Evolutionary conservation across 495 filamentous ascomycete genomes (phyloP).

Genomic region (Annulohypoxylon moriforme): DNA sequence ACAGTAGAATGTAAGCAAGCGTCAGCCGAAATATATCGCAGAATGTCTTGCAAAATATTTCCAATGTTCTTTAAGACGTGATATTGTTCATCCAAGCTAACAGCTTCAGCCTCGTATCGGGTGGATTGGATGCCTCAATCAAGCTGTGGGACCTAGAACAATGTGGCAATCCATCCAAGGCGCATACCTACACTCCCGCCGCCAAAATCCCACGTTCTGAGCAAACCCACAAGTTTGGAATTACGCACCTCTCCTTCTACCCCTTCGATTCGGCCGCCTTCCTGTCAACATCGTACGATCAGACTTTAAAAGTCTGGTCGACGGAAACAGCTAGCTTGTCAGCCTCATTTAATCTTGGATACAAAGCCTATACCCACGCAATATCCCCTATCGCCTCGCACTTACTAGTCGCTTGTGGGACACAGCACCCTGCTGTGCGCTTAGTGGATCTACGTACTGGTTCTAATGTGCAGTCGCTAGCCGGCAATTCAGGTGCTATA

Average conservation of each 20-base stretch:
- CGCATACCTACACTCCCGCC: constrained; percentile 63
- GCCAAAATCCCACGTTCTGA: constrained; percentile 51
- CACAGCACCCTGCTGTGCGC: constrained; percentile 81
- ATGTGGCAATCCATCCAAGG: constrained; percentile 47
- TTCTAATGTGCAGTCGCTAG: constrained; percentile 76
- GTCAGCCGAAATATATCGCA: background rate
- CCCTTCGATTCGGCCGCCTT: constrained; percentile 86
- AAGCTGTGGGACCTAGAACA: constrained; percentile 85
- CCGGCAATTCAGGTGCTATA: constrained; percentile 76
- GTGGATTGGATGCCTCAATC: constrained; percentile 81
- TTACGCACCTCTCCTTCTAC: constrained; percentile 88
- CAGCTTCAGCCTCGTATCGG: constrained; percentile 75
- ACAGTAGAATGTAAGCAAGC: constrained; percentile 74
- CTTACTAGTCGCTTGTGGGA: constrained; percentile 84
- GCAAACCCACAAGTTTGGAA: constrained; percentile 73
- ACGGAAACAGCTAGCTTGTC: constrained; percentile 69
- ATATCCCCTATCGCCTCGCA: constrained; percentile 76
- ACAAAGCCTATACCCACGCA: constrained; percentile 79
- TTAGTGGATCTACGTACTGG: constrained; percentile 86
- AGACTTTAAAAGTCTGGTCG: constrained; percentile 82
- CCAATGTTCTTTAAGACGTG: background rate
- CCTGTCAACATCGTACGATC: constrained; percentile 84
- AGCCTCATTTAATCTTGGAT: constrained; percentile 76
- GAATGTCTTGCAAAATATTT: background rate
- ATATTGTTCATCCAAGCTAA: constrained; percentile 32